Evolutionary conservation across 73 alveolate species (phyloP), one percentile per base, ranked within the genome.

Genomic region (Breviolum minutum): DNA sequence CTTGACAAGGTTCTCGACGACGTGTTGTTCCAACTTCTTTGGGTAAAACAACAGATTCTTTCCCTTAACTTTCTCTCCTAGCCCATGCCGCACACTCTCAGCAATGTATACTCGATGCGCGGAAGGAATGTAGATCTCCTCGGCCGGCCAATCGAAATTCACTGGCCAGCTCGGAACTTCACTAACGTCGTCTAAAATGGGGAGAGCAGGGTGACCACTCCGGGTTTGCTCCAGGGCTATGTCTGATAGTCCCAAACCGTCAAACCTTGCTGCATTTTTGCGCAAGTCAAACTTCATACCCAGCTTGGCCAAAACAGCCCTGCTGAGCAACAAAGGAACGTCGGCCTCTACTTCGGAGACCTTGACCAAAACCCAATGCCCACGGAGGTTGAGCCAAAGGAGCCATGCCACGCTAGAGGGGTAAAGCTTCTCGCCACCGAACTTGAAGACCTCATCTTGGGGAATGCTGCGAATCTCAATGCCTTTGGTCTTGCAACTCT

Each of bases 361-460:
- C 70, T 81, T 81, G 40, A 8, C 70, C 89, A 81, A 9, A 32
- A 81, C 32, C 70, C 70, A 48, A 14, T 5, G 11, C 8, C 30
- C 30, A 19, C 24, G 1, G 2, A 81, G 12, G 32, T 5, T 13
- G 13, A 81, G 32, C 89, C 89, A 81, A 81, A 48, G 8, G 9
- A 81, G 32, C 89, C 48, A 48, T 14, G 89, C 89, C 7, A 19
- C 70, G 0, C 13, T 13, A 1, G 89, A 81, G 8, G 26, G 89
- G 8, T 14, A 81, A 1, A 81, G 66, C 14, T 40, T 11, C 11
- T 30, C 70, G 12, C 69, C 89, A 19, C 89, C 89, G 32, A 81
- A 81, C 89, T 81, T 81, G 89, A 81, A 81, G 13, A 6, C 32
- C 60, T 81, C 89, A 11, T 40, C 11, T 48, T 81, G 89, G 40